Evolutionary conservation across 2,329 filamentous ascomycete genomes (phyloP).

Genomic region (Sclerotinia trifoliorum): DNA sequence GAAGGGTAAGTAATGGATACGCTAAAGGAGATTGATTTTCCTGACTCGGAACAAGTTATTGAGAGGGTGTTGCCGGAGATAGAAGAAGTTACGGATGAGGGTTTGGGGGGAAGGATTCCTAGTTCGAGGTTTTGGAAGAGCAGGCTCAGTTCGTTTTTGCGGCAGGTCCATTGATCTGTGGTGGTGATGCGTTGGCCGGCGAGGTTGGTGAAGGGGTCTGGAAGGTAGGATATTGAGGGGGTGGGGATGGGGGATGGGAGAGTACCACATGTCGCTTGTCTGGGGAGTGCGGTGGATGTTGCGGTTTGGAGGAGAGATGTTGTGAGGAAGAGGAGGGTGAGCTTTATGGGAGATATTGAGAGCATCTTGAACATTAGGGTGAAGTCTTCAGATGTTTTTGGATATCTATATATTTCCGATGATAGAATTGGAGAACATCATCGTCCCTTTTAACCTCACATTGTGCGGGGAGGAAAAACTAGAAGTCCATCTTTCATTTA

Average conservation of each 20-base stretch:
- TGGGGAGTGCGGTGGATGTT: neutral
- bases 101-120: constrained; percentile 48
- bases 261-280: constrained; percentile 19
- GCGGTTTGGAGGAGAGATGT: neutral
- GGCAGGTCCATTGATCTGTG: constrained; percentile 50
- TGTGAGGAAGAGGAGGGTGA: neutral
- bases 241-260: constrained; percentile 40
- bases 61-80: constrained; percentile 46
- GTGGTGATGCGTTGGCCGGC: constrained; percentile 47
- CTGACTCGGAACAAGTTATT: constrained; percentile 47
- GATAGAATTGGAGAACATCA: neutral
- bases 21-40: constrained; percentile 48
- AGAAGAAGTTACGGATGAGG: constrained; percentile 48
- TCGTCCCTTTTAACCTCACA: neutral
- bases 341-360: neutral
- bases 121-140: constrained; percentile 53
- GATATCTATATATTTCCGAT: neutral
- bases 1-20: constrained; percentile 45
- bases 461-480: neutral
- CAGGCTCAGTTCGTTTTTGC: constrained; percentile 49
- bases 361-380: neutral
- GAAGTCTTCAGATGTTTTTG: neutral
- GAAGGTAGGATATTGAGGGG: constrained; percentile 42
- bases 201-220: constrained; percentile 38
- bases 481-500: neutral